Evolutionary conservation across 1,284 basidiomycete genomes (phyloP), one percentile per base, ranked within the genome.

Genomic region (Ceratobasidium sp.): DNA sequence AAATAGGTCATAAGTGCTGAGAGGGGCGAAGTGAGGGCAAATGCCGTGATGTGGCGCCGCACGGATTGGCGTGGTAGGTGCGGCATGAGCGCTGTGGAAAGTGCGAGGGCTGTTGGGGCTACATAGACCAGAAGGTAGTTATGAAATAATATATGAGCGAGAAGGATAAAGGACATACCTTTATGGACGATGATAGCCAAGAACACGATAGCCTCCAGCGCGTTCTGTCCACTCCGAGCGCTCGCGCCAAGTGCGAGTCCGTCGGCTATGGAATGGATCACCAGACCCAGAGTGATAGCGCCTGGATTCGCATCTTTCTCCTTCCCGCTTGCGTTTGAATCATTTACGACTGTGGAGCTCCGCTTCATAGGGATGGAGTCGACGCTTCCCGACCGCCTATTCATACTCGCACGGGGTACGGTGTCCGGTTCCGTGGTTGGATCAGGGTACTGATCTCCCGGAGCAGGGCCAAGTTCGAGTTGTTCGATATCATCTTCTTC

Each of bases 161-260:
- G 45, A 57, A 44, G 36, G 4, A 41, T 54, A 24, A 5, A 6
- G 22, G 11, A 0, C 84, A 47, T 77, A 91, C 94, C 93, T 88
- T 97, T 98, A 83, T 98, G 96, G 9, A 97, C 86, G 54, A 95
- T 87, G 44, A 98, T 88, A 1, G 96, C 96, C 36, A 97, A 80
- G 81, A 98, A 97, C 0, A 98, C 92, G 53, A 97, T 86, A 14
- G 64, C 73, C 1, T 77, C 54, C 11, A 77, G 27, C 9, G 78
- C 74, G 33, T 77, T 74, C 33, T 75, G 74, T 1, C 50, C 56
- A 22, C 59, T 56, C 51, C 33, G 76, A 31, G 83, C 81, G 54
- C 84, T 85, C 2, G 95, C 93, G 33, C 96, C 96, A 59, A 98
- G 84, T 0, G 95, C 95, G 74, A 97, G 89, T 1, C 96, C 96